phyloP scores from a whole-genome alignment of 306 rosid species.

The Hippophae tibetana region DNA sequence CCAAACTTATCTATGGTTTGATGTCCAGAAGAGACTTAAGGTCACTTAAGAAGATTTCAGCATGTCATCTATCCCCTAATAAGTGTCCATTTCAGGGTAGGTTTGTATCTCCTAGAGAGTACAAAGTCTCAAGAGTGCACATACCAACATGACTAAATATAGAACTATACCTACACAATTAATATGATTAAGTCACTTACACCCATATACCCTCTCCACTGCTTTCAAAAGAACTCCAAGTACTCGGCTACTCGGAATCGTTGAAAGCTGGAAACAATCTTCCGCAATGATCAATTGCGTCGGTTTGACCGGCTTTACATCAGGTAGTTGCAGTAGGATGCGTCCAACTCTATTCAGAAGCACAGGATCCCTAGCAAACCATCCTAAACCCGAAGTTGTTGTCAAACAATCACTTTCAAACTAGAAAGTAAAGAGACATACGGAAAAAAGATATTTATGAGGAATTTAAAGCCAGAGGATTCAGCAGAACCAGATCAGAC shows the following conservation, averaged over 20 bases:
- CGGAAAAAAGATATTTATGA: not conserved
- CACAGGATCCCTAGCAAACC: conserved; percentile 80
- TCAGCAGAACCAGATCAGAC: too few relatives aligned
- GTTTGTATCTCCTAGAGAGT: not conserved
- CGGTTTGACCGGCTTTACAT: conserved; percentile 35
- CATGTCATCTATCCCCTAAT: too few relatives aligned
- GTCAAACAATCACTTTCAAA: conserved; percentile 14
- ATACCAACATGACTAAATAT: not conserved
- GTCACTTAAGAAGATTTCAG: too few relatives aligned
- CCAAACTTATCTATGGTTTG: too few relatives aligned
- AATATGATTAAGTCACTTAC: conserved; percentile 28
- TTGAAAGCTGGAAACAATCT: conserved; percentile 76
- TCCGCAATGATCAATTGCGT: conserved; percentile 55
- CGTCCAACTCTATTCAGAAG: conserved; percentile 57
- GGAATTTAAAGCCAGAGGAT: not conserved
- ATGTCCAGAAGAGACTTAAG: too few relatives aligned
- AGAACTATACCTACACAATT: not conserved
- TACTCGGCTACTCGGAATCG: conserved; percentile 37
- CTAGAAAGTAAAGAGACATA: not conserved
- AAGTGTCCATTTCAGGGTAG: too few relatives aligned
- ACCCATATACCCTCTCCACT: conserved; percentile 58
- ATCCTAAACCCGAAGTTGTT: conserved; percentile 51
- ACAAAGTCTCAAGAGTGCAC: not conserved
- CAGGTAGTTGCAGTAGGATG: conserved; percentile 43
- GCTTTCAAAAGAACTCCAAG: conserved; percentile 32